These are phyloP conservation scores for Pulveroboletus sp. DNA, from an alignment of 768 basidiomycete genomes.

Conservation along the genomic window DNA sequence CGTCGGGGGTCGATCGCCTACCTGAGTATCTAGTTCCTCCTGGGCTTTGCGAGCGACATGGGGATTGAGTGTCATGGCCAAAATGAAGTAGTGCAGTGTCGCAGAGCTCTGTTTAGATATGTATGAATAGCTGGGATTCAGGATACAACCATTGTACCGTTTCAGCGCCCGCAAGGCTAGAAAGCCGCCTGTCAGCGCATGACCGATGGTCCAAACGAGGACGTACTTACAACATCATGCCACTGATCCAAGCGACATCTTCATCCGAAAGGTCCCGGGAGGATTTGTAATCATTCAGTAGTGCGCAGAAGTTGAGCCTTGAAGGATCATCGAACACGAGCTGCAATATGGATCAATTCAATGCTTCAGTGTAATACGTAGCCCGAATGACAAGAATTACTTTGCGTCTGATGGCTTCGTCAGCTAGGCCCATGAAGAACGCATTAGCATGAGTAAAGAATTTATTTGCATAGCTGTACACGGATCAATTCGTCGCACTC, in stretches of 20 bases:
- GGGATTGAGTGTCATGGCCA: slow-evolving; percentile 6
- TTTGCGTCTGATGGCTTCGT: slow-evolving; percentile 7
- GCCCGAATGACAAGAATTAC: neutral
- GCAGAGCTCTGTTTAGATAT: neutral
- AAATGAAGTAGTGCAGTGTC: slow-evolving; percentile 2
- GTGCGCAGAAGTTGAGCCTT: slow-evolving; percentile 3
- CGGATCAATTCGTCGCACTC: neutral
- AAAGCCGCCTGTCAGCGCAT: neutral
- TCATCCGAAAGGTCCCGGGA: slow-evolving; percentile 2
- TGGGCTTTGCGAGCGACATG: slow-evolving; percentile 1
- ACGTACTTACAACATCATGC: slow-evolving; percentile 4
- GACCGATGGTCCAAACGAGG: no score
- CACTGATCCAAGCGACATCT: slow-evolving; percentile 9
- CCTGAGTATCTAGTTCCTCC: slow-evolving; percentile 1
- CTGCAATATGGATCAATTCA: neutral
- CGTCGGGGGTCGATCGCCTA: slow-evolving; percentile 4
- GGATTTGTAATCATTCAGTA: slow-evolving; percentile 3
- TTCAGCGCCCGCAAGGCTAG: slow-evolving; percentile 6
- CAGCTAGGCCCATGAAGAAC: slow-evolving; percentile 1
- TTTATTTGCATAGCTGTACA: slow-evolving; percentile 2
- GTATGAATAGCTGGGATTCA: neutral
- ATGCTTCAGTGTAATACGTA: neutral
- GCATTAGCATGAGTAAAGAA: slow-evolving; percentile 4
- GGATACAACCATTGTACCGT: neutral
- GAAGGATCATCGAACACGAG: slow-evolving; percentile 2